Base-by-base conservation (phyloP, 1,284 basidiomycete species). In the Pseudozyma tsukubaensis region DNA sequence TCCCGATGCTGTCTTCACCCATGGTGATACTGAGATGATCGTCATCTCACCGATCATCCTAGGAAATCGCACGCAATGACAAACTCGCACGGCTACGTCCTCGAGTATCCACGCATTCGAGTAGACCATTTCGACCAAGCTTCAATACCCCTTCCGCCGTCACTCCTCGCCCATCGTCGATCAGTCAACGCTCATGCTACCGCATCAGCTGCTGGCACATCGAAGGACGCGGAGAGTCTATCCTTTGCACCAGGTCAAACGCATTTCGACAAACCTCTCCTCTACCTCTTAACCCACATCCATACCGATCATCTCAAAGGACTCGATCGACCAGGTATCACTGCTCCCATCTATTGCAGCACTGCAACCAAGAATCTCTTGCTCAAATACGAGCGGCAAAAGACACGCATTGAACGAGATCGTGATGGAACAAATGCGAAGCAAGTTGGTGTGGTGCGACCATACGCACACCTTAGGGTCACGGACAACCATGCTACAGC, bases 261-360 rank as follows among this genome's bases (percentile, higher is more conserved):
- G 3, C 72, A 74, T 50, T 77, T 77, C 29, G 57, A 67, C 48
- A 66, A 63, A 36, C 72, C 77, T 1, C 50, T 75, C 21, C 59
- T 82, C 57, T 76, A 80, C 44, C 71, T 83, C 21, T 62, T 83
- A 19, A 78, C 80, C 5, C 81, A 83, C 57, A 66, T 77, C n/a
- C 81, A 83, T 51, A 77, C 79, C 21, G 81, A 83, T 54, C 81
- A 83, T 52, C 75, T 82, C 61, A 68, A 60, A 42, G 81, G 81
- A 1, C 72, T 83, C 36, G 66, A 72, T 16, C 45, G 63, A 24
- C 72, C 71, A 10, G 69, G 64, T 21, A 64, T 74, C 55, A 64
- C 63, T 4, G 74, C 72, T 11, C 65, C 72, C 18, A 74, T 83
- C 71, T 79, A 78, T 45, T 83, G 81, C 57, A 77, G 67, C 11